Conservation (phyloP, 176 grass and related monocot species). For the Bonia amplexicaulis region DNA sequence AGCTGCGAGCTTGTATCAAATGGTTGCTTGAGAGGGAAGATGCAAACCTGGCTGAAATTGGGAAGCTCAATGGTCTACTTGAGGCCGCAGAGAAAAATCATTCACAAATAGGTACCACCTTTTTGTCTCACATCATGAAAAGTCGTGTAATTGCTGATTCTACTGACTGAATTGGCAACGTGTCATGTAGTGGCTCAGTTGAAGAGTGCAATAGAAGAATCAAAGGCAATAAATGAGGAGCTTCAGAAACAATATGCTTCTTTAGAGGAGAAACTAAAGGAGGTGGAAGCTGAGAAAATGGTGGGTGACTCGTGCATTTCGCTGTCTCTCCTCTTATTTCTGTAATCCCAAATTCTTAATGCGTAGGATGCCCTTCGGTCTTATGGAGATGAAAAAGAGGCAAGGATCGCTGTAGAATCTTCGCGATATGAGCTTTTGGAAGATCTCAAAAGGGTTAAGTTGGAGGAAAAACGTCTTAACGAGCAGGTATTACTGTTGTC, state of each 20-base stretch:
- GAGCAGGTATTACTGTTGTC: conserved; percentile 42
- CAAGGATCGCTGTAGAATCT: conserved; percentile 29
- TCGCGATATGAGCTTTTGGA: conserved; percentile 29
- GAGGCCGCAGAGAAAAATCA: conserved; percentile 41
- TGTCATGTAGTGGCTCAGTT: conserved; percentile 29
- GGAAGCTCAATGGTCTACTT: conserved; percentile 33
- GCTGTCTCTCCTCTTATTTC: background rate
- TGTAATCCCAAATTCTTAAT: background rate
- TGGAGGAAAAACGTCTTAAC: conserved; percentile 49
- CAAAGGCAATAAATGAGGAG: conserved; percentile 30
- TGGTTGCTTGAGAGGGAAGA: conserved; percentile 65
- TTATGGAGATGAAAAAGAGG: conserved; percentile 42
- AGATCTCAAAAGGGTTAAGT: conserved; percentile 36
- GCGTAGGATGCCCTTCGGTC: conserved; percentile 32
- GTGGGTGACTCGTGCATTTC: conserved; percentile 10
- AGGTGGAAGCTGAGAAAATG: conserved; percentile 51
- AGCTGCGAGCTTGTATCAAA: conserved; percentile 61
- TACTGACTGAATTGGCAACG: background rate
- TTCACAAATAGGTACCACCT: conserved; percentile 43
- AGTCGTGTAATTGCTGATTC: background rate
- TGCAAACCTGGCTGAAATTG: conserved; percentile 33
- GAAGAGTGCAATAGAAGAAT: conserved; percentile 27
- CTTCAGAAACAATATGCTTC: conserved; percentile 45
- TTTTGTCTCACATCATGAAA: background rate
- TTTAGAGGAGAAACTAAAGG: conserved; percentile 38